A percentile compares a stretch with the other conserved stretches of the same genome.
These are phyloP conservation scores for Podila verticillata DNA, from an alignment of 192 early-diverging fungal genomes.

Conservation along the genomic window DNA sequence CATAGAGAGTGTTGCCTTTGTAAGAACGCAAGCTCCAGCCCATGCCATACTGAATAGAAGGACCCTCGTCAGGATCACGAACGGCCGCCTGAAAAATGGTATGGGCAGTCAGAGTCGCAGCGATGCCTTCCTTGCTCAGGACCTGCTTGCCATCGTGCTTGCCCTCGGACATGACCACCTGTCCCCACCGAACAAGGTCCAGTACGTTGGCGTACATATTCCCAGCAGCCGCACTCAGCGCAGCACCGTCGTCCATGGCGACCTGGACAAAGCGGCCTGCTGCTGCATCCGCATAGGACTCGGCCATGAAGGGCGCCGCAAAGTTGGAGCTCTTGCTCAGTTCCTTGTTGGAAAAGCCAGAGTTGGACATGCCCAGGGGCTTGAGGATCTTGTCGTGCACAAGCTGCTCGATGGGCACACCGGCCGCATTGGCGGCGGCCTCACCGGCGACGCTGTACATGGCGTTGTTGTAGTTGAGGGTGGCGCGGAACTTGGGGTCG, in stretches of 20 bases:
- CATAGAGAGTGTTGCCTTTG: background rate
- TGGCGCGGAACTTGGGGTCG: background rate
- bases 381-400: conserved; percentile 7
- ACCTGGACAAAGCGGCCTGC: too few species aligned
- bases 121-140: conserved; percentile 8
- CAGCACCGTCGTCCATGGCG: background rate
- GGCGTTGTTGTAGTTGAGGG: conserved; percentile 9
- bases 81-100: background rate
- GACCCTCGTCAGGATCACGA: background rate
- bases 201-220: conserved; percentile 27
- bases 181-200: conserved; percentile 19
- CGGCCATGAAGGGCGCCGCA: conserved; percentile 13
- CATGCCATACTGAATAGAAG: background rate
- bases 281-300: conserved; percentile 17
- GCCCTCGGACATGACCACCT: conserved; percentile 6
- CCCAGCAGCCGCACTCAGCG: conserved; percentile 2
- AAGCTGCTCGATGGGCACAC: conserved; percentile 7
- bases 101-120: background rate
- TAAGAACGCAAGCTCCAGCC: background rate
- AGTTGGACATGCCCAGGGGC: conserved; percentile 13
- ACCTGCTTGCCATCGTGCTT: conserved; percentile 13
- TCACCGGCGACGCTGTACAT: conserved; percentile 35
- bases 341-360: conserved; percentile 15
- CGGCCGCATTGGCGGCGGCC: conserved; percentile 24
- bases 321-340: conserved; percentile 20